Evolutionary conservation across 2,329 filamentous ascomycete species (phyloP).

Genomic region (Fusarium acutatum): DNA sequence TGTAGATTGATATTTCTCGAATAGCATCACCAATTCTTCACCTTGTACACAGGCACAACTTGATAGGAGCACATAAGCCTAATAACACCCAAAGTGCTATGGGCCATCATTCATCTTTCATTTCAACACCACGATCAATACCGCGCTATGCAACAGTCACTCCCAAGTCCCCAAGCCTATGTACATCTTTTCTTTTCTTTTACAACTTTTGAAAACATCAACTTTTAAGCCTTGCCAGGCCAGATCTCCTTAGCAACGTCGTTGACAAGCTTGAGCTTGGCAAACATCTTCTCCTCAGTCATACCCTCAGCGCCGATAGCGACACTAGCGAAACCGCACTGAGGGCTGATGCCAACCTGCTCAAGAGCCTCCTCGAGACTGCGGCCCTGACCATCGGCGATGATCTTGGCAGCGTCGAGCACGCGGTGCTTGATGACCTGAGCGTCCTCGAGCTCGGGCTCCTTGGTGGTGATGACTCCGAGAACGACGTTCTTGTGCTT

Average conservation of each 20-base stretch:
- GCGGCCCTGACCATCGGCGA: constrained; percentile 70
- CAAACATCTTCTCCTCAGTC: constrained; percentile 73
- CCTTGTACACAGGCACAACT: background rate
- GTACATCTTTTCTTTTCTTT: background rate
- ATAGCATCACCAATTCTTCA: background rate
- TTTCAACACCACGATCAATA: constrained; percentile 21
- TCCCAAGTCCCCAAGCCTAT: background rate
- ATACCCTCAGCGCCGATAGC: constrained; percentile 71
- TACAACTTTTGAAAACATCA: background rate
- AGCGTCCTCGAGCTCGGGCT: constrained; percentile 64
- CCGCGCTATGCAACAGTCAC: constrained; percentile 24
- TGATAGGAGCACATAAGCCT: background rate
- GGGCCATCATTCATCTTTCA: background rate
- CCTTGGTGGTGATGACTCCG: constrained; percentile 69
- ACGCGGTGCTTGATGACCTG: constrained; percentile 64
- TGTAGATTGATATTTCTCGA: background rate
- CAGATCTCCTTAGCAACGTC: constrained; percentile 73
- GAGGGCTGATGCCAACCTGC: constrained; percentile 72
- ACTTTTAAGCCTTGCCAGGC: constrained; percentile 44
- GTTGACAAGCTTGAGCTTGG: constrained; percentile 74
- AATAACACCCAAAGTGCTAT: background rate
- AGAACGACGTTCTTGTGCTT: constrained; percentile 68
- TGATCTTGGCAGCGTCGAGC: constrained; percentile 67
- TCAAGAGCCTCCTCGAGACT: constrained; percentile 70
- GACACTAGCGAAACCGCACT: constrained; percentile 77